Evolutionary conservation across 495 filamentous ascomycete species (phyloP), one percentile per base, ranked within the genome.

Genomic region (Penicillium malachiteum): DNA sequence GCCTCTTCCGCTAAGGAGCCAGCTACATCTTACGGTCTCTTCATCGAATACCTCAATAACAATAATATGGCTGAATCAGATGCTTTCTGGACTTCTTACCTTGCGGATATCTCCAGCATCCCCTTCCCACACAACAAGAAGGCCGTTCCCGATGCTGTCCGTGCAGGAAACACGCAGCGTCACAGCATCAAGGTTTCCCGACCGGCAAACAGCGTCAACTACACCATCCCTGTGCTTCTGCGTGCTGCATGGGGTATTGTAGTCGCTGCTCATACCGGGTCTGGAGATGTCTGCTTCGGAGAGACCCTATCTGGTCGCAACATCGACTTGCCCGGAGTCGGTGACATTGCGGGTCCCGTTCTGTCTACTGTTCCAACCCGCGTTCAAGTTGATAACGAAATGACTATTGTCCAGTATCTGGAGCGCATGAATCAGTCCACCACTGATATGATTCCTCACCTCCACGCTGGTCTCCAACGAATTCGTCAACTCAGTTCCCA

Each of bases 251-350:
- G 81, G 81, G 76, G 79, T 5, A 64, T 82, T 17, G 64, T 84
- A 1, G 17, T 82, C 32, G 70, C 75, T 7, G 60, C 59, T 4
- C 72, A 80, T 40, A 78, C 78, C 7, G 64, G 62, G 0, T 74
- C 70, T 16, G 62, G 68, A 3, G 81, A 84, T 57, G 76, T 83
- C 10, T 77, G 79, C 48, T 83, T 82, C 57, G 82, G 81, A 6
- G 78, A 78, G 54, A 82, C 76, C 9, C 58, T 84, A 11, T 77
- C 78, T n/a, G 82, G 82, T 1, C 68, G 83, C 43, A 79, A 82
- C 46, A 75, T 78, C 31, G 65, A 76, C 21, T 62, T 83, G 13
- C 65, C 73, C 8, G 78, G 78, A 0, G 75, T 83, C 12, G 71
- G 70, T 3, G 68, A 81, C 9, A 71, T 86, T 39, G 71, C 75